Conservation (phyloP, 2,329 filamentous ascomycete species). For the Venturia pyrina region DNA sequence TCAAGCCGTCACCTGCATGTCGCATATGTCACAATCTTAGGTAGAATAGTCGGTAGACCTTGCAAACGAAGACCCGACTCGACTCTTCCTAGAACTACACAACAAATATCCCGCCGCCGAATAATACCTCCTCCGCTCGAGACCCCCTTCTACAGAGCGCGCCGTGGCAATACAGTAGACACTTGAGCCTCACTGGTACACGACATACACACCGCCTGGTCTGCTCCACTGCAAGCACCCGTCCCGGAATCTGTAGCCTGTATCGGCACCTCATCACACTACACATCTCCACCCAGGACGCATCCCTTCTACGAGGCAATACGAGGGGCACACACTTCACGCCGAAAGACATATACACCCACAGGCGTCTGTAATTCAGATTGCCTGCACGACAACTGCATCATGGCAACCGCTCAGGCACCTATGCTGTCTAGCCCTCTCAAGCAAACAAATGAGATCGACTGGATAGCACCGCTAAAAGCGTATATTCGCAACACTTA, state of each 20-base stretch:
- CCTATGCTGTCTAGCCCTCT: conserved; percentile 94
- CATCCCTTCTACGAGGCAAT: neutral
- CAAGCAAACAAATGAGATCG: conserved; percentile 92
- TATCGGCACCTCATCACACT: neutral
- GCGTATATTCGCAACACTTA: conserved; percentile 88
- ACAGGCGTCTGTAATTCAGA: neutral
- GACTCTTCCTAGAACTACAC: too few species aligned
- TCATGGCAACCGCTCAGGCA: conserved; percentile 60
- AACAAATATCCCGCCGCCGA: neutral
- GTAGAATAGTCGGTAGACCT: neutral
- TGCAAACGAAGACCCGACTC: neutral
- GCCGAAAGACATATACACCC: neutral
- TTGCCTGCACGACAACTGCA: conserved; percentile 1
- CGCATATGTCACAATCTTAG: neutral
- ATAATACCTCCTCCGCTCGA: neutral
- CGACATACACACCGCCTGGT: neutral
- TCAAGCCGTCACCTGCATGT: neutral
- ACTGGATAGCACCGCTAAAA: conserved; percentile 91
- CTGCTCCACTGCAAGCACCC: neutral
- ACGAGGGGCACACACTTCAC: neutral
- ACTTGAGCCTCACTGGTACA: neutral
- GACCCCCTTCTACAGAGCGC: neutral
- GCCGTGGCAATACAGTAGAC: neutral
- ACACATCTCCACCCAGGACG: neutral
- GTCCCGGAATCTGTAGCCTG: neutral